Percentiles rank a stretch among this genome's conserved stretches.
Evolutionary conservation across 108 stramenopile species (phyloP).

Genomic region (Fistulifera solaris): DNA sequence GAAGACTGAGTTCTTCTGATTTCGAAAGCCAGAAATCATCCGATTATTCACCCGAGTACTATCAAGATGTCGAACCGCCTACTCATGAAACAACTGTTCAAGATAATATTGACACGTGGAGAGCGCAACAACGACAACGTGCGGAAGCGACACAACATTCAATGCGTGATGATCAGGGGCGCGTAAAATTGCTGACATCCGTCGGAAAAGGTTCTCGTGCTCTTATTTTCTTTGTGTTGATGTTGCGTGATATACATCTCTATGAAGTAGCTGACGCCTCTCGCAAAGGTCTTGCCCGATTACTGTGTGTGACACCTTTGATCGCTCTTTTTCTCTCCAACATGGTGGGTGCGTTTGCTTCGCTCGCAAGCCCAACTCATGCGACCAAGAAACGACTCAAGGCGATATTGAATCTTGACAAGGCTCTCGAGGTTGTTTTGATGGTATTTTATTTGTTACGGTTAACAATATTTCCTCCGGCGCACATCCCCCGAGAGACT

Average conservation of each 20-base stretch:
- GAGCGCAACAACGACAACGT: conserved; percentile 41
- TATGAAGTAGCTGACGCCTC: conserved; percentile 73
- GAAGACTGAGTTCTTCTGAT: too few relatives aligned
- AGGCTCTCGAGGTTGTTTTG: conserved; percentile 52
- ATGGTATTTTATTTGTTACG: conserved; percentile 60
- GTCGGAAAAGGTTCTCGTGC: conserved; percentile 65
- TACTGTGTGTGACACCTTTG: conserved; percentile 35
- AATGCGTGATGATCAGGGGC: conserved; percentile 55
- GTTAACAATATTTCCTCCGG: conserved; percentile 45
- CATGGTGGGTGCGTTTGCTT: conserved; percentile 59
- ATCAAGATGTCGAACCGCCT: conserved; percentile 4
- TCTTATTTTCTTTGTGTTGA: conserved; percentile 72
- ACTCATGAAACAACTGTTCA: conserved; percentile 71
- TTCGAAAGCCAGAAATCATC: too few relatives aligned
- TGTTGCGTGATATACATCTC: conserved; percentile 78
- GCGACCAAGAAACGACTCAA: conserved; percentile 65
- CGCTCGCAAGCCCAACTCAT: conserved; percentile 35
- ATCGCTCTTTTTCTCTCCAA: conserved; percentile 62
- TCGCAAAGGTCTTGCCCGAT: conserved; percentile 23
- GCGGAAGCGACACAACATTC: conserved; percentile 15
- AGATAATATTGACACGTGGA: conserved; percentile 64
- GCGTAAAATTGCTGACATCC: conserved; percentile 62
- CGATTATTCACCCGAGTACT: too few relatives aligned
- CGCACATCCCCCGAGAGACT: conserved; percentile 56
- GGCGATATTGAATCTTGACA: conserved; percentile 75